phyloP scores from a whole-genome alignment of 78 protist species.

The Cavenderia fasciculata region DNA sequence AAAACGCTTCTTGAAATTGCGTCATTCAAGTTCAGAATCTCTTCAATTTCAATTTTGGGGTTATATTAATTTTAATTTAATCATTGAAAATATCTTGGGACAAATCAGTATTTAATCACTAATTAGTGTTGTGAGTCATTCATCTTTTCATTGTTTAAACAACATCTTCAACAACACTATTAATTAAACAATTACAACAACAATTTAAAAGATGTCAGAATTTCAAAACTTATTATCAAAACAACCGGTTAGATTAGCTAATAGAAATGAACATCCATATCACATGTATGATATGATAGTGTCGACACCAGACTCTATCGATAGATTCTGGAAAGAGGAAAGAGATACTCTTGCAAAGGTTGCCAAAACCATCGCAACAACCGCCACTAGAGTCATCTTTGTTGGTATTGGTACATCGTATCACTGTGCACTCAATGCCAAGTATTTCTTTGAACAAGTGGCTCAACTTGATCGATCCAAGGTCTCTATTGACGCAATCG shows the following conservation, averaged over 20 bases:
- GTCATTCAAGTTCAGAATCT: too few relatives aligned
- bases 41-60: too few relatives aligned
- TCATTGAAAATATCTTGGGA: too few relatives aligned
- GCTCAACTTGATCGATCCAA: background rate
- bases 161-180: too few relatives aligned
- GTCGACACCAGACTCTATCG: slow-evolving; percentile 22
- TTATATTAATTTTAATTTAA: too few relatives aligned
- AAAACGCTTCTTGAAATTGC: too few relatives aligned
- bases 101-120: too few relatives aligned
- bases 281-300: slow-evolving; percentile 64
- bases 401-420: slow-evolving; percentile 64
- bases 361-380: background rate
- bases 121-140: too few relatives aligned
- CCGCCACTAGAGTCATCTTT: background rate
- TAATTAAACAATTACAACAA: too few relatives aligned
- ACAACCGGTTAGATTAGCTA: slow-evolving; percentile 42
- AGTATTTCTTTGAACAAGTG: background rate
- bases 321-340: slow-evolving; percentile 36
- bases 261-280: slow-evolving; percentile 37
- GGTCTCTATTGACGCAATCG: background rate
- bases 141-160: too few relatives aligned
- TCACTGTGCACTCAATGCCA: slow-evolving; percentile 47
- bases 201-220: too few relatives aligned
- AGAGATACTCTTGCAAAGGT: background rate
- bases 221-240: too few relatives aligned